Conservation (phyloP, 2,329 filamentous ascomycete species). For the Sclerotinia spermophila region DNA sequence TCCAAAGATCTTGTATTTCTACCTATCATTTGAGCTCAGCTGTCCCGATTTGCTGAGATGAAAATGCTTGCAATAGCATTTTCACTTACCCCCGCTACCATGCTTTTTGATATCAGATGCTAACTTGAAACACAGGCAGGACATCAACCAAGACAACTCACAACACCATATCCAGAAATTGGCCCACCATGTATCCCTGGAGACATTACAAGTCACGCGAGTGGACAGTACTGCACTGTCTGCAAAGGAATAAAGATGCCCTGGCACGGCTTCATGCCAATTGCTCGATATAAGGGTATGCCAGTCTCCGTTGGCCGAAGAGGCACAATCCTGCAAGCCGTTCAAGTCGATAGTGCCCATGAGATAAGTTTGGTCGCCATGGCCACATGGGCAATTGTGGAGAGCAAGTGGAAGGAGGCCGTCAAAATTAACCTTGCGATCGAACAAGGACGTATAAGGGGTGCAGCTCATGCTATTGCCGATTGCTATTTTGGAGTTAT, state of each 20-base stretch:
- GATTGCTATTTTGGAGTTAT: background rate
- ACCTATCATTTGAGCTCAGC: background rate
- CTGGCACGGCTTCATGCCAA: background rate
- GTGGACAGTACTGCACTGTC: background rate
- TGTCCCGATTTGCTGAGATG: background rate
- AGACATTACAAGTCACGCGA: background rate
- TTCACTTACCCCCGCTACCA: rapidly evolving
- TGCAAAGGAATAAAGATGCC: conserved; percentile 9
- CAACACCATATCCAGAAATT: background rate
- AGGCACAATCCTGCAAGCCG: background rate
- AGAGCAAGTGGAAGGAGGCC: background rate
- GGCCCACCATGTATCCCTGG: background rate
- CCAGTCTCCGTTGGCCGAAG: background rate
- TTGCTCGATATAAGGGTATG: background rate
- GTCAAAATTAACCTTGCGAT: background rate
- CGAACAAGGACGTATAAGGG: background rate
- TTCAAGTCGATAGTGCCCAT: background rate
- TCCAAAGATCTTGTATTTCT: rapidly evolving
- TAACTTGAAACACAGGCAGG: background rate
- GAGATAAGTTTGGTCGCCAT: background rate
- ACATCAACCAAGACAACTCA: background rate
- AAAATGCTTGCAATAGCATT: background rate
- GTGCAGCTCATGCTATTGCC: background rate
- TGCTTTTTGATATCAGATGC: background rate
- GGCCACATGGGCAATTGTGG: background rate